Percentiles rank a stretch among this genome's conserved stretches.
phyloP scores from a whole-genome alignment of 768 basidiomycete species.

The Hygrocybe punicea region DNA sequence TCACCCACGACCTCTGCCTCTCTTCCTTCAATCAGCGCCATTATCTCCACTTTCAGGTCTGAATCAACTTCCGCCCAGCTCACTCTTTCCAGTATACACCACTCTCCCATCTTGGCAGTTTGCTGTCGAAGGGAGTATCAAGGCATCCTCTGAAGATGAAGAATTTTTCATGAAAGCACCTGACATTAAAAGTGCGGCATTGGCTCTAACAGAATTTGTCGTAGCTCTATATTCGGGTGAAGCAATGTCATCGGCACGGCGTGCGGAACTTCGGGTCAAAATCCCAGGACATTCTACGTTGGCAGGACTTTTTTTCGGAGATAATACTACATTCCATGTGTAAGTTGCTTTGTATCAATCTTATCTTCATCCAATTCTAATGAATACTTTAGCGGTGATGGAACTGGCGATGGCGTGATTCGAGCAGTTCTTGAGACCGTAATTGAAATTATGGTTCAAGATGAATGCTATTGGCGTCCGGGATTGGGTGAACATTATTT shows the following conservation, averaged over 20 bases:
- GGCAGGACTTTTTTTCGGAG: background rate
- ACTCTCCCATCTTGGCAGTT: no score
- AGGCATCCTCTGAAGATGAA: background rate
- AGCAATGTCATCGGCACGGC: background rate
- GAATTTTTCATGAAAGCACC: background rate
- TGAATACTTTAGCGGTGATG: background rate
- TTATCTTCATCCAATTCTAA: no score
- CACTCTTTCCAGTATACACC: no score
- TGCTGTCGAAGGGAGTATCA: no score
- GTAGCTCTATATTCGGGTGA: background rate
- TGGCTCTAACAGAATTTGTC: background rate
- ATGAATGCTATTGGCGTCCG: background rate
- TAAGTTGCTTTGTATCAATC: background rate
- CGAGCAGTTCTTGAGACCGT: background rate
- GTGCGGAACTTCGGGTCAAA: background rate
- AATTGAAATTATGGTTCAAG: background rate
- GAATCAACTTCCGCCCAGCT: background rate
- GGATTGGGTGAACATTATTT: background rate
- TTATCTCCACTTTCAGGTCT: no score
- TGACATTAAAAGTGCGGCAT: background rate
- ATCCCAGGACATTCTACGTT: background rate
- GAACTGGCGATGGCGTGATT: background rate
- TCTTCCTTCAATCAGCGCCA: no score
- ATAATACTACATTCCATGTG: background rate
- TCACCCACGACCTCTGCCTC: no score